These are phyloP conservation scores for Phoma herbarum DNA, from an alignment of 2,329 filamentous ascomycete genomes.

Conservation along the genomic window DNA sequence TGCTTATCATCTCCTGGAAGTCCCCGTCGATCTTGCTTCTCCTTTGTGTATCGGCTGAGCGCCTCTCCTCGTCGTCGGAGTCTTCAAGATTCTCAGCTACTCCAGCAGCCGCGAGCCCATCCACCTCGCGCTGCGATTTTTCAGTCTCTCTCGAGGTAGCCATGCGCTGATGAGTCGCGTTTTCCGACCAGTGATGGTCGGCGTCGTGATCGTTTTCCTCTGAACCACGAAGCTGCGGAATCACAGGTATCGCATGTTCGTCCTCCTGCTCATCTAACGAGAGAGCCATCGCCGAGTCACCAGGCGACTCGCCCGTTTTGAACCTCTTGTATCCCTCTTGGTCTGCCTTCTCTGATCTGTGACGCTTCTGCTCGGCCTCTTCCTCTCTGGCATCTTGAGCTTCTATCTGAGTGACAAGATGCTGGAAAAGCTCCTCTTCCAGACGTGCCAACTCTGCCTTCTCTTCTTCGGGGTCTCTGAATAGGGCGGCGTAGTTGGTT, in stretches of 20 bases:
- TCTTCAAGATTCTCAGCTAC: too few species aligned
- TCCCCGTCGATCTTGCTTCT: neutral
- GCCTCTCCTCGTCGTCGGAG: neutral
- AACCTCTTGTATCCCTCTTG: neutral
- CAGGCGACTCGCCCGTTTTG: neutral
- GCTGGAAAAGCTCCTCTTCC: neutral
- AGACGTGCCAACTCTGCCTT: neutral
- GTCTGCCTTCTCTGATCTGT: neutral
- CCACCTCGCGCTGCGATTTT: neutral
- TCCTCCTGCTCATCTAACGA: neutral
- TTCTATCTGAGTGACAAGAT: neutral
- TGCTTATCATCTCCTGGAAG: neutral
- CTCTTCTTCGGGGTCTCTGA: neutral
- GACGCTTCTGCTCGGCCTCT: neutral
- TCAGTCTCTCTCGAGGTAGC: neutral
- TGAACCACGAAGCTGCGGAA: neutral
- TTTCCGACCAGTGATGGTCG: neutral
- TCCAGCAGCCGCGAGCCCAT: too few species aligned
- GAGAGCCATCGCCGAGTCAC: neutral
- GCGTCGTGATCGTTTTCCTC: neutral
- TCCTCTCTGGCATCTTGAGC: neutral
- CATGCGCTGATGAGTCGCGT: neutral
- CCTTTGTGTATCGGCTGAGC: neutral
- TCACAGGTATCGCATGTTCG: neutral
- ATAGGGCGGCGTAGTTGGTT: neutral